Base-by-base conservation (phyloP, 208 protist species). In the Phytomonas serpens region DNA sequence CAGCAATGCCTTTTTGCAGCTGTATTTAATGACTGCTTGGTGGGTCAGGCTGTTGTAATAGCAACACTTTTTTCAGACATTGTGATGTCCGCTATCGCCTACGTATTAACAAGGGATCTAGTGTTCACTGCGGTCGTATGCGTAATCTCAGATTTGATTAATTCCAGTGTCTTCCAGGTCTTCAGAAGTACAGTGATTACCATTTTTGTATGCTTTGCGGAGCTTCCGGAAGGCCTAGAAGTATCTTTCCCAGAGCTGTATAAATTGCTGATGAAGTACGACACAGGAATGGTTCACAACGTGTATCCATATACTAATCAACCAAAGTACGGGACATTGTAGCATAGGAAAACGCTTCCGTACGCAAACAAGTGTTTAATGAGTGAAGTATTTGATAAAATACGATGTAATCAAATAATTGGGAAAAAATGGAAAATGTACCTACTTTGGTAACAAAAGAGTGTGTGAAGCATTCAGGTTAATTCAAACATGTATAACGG, bases 191-290 rank as follows among this genome's bases (percentile, higher is more conserved):
- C 77, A n/a, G 80, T 94, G 33, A 80, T 76, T 23, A 93, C 88
- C 19, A 71, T 95, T 16, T 94, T 94, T 81, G 88, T 97, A 23
- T 93, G 92, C 77, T 93, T 91, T 67, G 89, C 83, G 4, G 91
- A 97, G 72, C 71, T 90, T 36, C 86, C 87, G 23, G 83, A 89
- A 31, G 82, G 74, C 16, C 72, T 95, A 62, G 67, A 75, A 65
- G 57, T 84, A 51, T 93, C 89, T 0, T 87, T 81, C 40, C 87
- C 87, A 16, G 75, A 82, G 37, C 73, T 94, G 37, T 89, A 89
- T 68, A 78, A 61, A 5, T 75, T 62, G 2, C 68, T 94, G 27
- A 72, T 84, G 34, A 67, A 71, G 27, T 64, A 74, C 11, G 85
- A 89, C 67, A 73, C 67, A 29, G 79, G 79, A 37, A 47, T 69